These are phyloP conservation scores for Phaeotremella fagi DNA, from an alignment of 768 basidiomycete species.

Conservation along the genomic window DNA sequence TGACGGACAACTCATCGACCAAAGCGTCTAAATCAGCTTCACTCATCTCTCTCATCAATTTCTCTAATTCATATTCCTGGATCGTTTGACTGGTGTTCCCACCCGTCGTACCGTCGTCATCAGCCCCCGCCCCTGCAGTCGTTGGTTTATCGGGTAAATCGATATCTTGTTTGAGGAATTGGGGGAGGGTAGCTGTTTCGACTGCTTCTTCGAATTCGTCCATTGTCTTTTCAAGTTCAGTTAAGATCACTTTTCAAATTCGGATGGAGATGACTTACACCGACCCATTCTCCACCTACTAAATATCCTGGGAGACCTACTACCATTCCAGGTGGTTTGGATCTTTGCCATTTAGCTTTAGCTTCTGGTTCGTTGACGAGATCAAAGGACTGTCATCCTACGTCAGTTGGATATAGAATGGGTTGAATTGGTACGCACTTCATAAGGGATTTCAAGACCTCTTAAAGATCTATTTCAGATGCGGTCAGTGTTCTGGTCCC, in stretches of 20 bases:
- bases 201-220: conserved; percentile 45
- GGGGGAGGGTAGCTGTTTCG: conserved; percentile 26
- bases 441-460: conserved; percentile 40
- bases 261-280: conserved; percentile 22
- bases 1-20: conserved; percentile 20
- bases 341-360: conserved; percentile 40
- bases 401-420: neutral
- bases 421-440: conserved; percentile 12
- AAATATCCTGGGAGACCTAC: conserved; percentile 42
- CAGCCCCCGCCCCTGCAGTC: neutral
- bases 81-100: conserved; percentile 15
- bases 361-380: conserved; percentile 39
- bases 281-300: conserved; percentile 44
- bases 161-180: conserved; percentile 37
- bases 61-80: conserved; percentile 31
- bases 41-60: conserved; percentile 38
- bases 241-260: neutral
- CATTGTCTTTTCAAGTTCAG: conserved; percentile 32
- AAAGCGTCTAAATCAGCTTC: conserved; percentile 31
- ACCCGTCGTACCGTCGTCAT: neutral
- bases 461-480: conserved; percentile 30
- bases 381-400: conserved; percentile 12
- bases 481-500: too few relatives aligned
- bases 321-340: conserved; percentile 35
- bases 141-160: conserved; percentile 8